Base-by-base conservation (phyloP, 73 alveolate species). In the Durusdinium trenchii region DNA sequence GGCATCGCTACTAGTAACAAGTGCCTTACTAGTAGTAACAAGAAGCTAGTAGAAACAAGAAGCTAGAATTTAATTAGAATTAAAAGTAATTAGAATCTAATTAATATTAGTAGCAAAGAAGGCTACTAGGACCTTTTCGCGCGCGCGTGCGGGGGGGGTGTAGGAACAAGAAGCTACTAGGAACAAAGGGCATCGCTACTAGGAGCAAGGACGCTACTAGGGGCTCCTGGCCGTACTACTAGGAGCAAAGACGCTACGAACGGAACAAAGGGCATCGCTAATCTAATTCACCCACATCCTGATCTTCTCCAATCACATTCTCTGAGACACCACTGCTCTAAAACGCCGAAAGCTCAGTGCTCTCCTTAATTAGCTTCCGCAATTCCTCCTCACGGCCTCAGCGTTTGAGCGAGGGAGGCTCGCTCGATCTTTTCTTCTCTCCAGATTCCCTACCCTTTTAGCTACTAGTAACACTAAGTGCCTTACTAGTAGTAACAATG, bases 381-480 rank as follows among this genome's bases (percentile, higher is more conserved):
- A 84, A 50, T 6, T 84, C 94, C n/a, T 84, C 94, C 94, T 84
- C 94, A n/a, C 51, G 73, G 51, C 94, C 94, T 84, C 45, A 1
- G 43, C 64, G 64, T 20, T 9, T 12, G 9, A 20, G 9, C 28
- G 64, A 9, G 64, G 20, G 64, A 54, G 64, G 64, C 64, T 54
- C 20, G 64, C 64, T 9, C 28, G 64, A 9, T 12, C 64, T 20
- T 12, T 20, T 12, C 64, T 20, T 20, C 20, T 54, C 64, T 54
- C 9, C 20, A 20, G 20, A 54, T 54, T 54, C 28, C 9, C 64
- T 54, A 9, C 64, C 28, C 64, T 12, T 9, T 20, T 9, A 20
- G 20, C 64, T 54, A 12, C 64, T 20, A 20, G 64, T 20, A 54
- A 12, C 28, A 54, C 9, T 12, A 9, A 12, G 64, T 20, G n/a